A percentile compares a stretch with the other conserved stretches of the same genome.
phyloP scores from a whole-genome alignment of 352 stramenopile genomes.

The Globisporangium cylindrosporum region DNA sequence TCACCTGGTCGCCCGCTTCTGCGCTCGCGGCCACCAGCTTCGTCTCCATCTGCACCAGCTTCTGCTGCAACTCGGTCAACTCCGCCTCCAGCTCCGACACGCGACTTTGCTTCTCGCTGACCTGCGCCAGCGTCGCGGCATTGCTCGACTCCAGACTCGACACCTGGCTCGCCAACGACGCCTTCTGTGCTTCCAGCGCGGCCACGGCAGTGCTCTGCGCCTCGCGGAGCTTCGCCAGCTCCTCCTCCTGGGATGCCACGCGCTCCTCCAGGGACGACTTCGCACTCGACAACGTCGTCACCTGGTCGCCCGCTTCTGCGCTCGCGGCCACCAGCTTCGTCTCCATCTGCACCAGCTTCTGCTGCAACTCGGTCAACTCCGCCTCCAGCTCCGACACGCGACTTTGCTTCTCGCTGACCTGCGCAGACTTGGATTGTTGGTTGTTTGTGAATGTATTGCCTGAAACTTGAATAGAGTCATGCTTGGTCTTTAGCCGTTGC shows the following conservation, averaged over 20 bases:
- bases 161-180: slow-evolving; percentile 23
- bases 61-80: slow-evolving; percentile 9
- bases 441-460: not conserved
- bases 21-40: slow-evolving; percentile 21
- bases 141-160: slow-evolving; percentile 19
- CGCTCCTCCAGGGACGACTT: slow-evolving; percentile 3
- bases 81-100: slow-evolving; percentile 19
- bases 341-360: slow-evolving; percentile 15
- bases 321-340: slow-evolving; percentile 20
- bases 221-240: no score
- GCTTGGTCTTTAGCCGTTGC: not conserved
- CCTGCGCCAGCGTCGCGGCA: slow-evolving; percentile 2
- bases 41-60: slow-evolving; percentile 14
- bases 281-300: slow-evolving; percentile 20
- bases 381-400: slow-evolving; percentile 18
- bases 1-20: slow-evolving; percentile 18
- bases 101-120: not conserved
- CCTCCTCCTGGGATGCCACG: not conserved
- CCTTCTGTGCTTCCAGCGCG: slow-evolving; percentile 24
- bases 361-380: slow-evolving; percentile 7
- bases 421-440: not conserved
- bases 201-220: slow-evolving; percentile 14
- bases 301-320: slow-evolving; percentile 19
- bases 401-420: not conserved
- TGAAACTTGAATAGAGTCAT: no score